Conservation (phyloP, 192 early-diverging fungal genomes). For the Entomortierella lignicola region DNA sequence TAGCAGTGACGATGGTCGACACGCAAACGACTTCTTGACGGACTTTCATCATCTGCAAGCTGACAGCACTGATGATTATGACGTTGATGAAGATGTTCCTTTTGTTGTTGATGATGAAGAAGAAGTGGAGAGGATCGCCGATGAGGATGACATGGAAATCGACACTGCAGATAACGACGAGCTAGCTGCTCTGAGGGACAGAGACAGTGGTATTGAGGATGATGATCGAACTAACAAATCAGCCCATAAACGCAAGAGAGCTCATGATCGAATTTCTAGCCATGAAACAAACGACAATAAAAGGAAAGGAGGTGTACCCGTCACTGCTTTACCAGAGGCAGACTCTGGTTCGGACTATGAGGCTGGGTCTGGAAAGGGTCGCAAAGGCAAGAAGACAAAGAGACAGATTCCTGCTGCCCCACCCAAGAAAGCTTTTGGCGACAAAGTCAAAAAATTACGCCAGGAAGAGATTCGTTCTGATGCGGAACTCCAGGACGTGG, state of each 20-base stretch:
- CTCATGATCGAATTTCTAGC: too few relatives aligned
- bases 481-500: constrained; percentile 11
- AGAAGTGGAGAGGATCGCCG: constrained; percentile 31
- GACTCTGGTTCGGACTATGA: constrained; percentile 47
- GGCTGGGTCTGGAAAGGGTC: constrained; percentile 5
- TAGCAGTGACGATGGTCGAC: constrained; percentile 56
- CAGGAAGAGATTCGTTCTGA: constrained; percentile 28
- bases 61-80: constrained; percentile 34
- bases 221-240: constrained; percentile 15
- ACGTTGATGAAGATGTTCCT: constrained; percentile 28
- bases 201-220: constrained; percentile 19
- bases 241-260: constrained; percentile 35
- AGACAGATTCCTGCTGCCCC: background rate
- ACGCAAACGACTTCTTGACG: constrained; percentile 60
- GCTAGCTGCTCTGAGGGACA: constrained; percentile 7
- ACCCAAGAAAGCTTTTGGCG: constrained; percentile 18
- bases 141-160: constrained; percentile 26
- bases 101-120: constrained; percentile 51
- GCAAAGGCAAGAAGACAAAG: constrained; percentile 37
- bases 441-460: constrained; percentile 13
- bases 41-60: constrained; percentile 55
- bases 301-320: background rate
- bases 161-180: constrained; percentile 33
- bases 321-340: background rate
- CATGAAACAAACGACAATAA: constrained; percentile 6